Evolutionary conservation across 306 rosid genomes (phyloP), one percentile per base, ranked within the genome.

Genomic region (Cyamopsis tetragonoloba): DNA sequence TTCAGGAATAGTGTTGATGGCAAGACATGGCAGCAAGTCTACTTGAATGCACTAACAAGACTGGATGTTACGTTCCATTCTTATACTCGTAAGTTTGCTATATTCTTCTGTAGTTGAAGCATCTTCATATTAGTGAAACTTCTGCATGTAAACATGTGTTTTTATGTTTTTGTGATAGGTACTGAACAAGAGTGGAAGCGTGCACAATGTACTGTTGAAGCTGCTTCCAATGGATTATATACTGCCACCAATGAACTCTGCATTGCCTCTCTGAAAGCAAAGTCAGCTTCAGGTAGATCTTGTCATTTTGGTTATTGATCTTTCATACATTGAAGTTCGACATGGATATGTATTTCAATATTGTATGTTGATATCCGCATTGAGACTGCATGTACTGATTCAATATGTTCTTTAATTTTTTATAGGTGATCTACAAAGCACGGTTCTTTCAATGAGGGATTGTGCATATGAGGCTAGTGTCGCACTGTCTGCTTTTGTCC

Each of bases 101-200:
- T 18, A 60, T 60, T 74, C 32, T 50, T 75, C 17, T 15, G 65
- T 39, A 28, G 18, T 66, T 50, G 9, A 61, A 22, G 50, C 70
- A 62, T 44, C 63, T 79, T 66, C 17, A 28, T 75, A 26, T 41
- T 24, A 63, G 32, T 57, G 63, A 26, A 62, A 64, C 55, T 18
- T 47, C 64, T 26, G 39, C 47, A 24, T 49, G 32, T 66, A 38
- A 66, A 39, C 31, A n/a, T 65, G 47, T 74, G 22, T 54, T 51
- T 53, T 79, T 24, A 68, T 85, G 53, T 77, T 78, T 47, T 47
- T 80, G 35, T 79, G 30, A 72, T 73, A 92, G 98, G 96, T 80
- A 71, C 87, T 67, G 98, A 92, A 78, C 96, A 92, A 71, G 98
- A 92, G 77, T 89, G 96, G 98, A 92, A 89, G 86, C 85, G 80